phyloP scores from a whole-genome alignment of 2,329 filamentous ascomycete genomes.

The Samsoniella hepiali region DNA sequence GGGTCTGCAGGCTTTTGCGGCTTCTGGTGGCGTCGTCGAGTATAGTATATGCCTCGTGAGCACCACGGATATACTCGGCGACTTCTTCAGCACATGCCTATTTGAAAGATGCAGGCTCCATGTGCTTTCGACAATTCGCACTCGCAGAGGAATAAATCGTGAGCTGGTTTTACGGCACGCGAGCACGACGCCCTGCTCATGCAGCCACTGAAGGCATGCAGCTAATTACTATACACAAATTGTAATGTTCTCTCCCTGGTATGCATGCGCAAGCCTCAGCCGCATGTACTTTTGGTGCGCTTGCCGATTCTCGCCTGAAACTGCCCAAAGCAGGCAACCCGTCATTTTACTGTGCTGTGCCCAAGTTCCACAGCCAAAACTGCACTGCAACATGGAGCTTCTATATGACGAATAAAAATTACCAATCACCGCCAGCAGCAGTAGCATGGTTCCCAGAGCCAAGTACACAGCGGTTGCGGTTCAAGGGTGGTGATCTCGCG shows the following conservation, averaged over 20 bases:
- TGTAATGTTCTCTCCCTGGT: background rate
- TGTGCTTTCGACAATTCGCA: too few relatives aligned
- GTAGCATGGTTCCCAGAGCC: too few relatives aligned
- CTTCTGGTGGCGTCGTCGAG: background rate
- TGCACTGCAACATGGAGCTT: constrained; percentile 5
- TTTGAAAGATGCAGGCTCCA: too few relatives aligned
- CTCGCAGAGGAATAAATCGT: background rate
- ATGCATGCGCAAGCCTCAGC: background rate
- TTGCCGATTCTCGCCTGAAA: background rate
- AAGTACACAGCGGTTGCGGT: too few relatives aligned
- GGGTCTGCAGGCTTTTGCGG: background rate
- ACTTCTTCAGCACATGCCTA: too few relatives aligned
- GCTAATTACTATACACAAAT: background rate
- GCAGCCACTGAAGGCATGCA: background rate
- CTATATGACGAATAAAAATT: background rate
- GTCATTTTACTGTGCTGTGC: background rate
- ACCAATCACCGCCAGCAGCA: too few relatives aligned
- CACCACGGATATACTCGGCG: background rate
- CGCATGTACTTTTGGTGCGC: background rate
- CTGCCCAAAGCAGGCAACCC: constrained; percentile 13
- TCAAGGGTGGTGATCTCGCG: too few relatives aligned
- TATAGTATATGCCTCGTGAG: background rate
- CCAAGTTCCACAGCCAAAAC: background rate
- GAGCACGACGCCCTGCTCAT: too few relatives aligned
- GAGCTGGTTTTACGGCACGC: background rate